Evolutionary conservation across 352 stramenopile species (phyloP).

Genomic region (Pythium folliculosum): DNA sequence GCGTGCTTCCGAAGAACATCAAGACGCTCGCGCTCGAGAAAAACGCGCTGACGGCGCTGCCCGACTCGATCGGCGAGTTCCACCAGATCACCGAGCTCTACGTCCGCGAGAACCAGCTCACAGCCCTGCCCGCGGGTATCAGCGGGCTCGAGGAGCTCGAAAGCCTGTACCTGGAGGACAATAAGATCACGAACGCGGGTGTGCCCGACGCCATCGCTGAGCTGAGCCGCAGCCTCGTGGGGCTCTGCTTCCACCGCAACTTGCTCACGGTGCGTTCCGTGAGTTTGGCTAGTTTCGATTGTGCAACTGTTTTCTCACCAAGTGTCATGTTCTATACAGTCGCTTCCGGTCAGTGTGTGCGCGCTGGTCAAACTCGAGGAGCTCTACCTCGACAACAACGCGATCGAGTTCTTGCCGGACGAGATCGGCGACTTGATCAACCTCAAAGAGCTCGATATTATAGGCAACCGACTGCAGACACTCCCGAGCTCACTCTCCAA

Average conservation of each 20-base stretch:
- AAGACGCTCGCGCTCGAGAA: constrained; percentile 84
- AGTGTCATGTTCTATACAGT: too few relatives aligned
- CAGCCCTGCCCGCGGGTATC: constrained; percentile 49
- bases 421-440: constrained; percentile 76
- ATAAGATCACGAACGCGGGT: constrained; percentile 60
- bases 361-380: constrained; percentile 73
- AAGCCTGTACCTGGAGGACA: constrained; percentile 87
- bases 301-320: background rate
- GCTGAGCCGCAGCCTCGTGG: constrained; percentile 48
- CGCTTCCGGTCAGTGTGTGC: constrained; percentile 64
- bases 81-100: constrained; percentile 81
- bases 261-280: constrained; percentile 49
- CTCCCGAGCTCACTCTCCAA: constrained; percentile 73
- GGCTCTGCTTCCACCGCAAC: constrained; percentile 85
- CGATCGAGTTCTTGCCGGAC: constrained; percentile 61
- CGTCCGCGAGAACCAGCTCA: constrained; percentile 76
- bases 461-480: constrained; percentile 62
- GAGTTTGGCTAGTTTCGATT: background rate
- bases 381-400: constrained; percentile 85
- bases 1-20: constrained; percentile 54
- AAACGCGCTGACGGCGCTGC: constrained; percentile 58
- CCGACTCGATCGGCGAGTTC: constrained; percentile 52
- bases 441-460: constrained; percentile 74
- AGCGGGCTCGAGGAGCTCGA: constrained; percentile 64
- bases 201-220: constrained; percentile 56